phyloP scores from a whole-genome alignment of 352 stramenopile species.

The Phytophthora constricta region DNA sequence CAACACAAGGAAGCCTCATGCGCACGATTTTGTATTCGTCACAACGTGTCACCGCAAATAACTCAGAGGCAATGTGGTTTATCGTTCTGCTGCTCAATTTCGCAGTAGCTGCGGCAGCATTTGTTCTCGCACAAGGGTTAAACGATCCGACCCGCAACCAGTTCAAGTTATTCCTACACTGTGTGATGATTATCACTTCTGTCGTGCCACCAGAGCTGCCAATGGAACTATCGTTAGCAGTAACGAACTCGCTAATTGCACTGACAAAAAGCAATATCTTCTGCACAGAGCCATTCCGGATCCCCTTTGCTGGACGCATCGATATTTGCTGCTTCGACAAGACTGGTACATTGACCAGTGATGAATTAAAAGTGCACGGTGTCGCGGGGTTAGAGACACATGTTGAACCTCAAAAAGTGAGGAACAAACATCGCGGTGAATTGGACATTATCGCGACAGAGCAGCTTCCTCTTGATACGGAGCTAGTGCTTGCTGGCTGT shows the following conservation, averaged over 20 bases:
- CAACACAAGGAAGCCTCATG: conserved; percentile 97
- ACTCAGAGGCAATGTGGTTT: conserved; percentile 96
- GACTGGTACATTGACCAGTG: conserved; percentile 98
- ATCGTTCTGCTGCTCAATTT: conserved; percentile 97
- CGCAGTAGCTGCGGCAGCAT: conserved; percentile 92
- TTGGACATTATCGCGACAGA: conserved; percentile 83
- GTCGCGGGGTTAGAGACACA: conserved; percentile 88
- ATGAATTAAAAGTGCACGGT: conserved; percentile 95
- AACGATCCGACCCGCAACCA: conserved; percentile 92
- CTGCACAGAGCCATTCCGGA: conserved; percentile 98
- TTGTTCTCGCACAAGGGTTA: conserved; percentile 92
- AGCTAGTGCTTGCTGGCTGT: conserved; percentile 91
- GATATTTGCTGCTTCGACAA: conserved; percentile 99
- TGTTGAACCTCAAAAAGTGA: conserved; percentile 37
- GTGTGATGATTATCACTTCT: conserved; percentile 98
- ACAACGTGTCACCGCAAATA: conserved; percentile 96
- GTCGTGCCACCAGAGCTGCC: conserved; percentile 98
- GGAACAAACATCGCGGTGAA: conserved; percentile 55
- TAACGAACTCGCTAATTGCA: conserved; percentile 96
- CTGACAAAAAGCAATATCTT: conserved; percentile 96
- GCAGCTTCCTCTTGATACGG: conserved; percentile 92
- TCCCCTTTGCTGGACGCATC: conserved; percentile 96
- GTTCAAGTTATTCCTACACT: conserved; percentile 97
- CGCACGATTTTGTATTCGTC: conserved; percentile 98
- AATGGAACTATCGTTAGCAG: conserved; percentile 97